Conservation (phyloP, 169 alveolate genomes). For the Eimeria tenella region DNA sequence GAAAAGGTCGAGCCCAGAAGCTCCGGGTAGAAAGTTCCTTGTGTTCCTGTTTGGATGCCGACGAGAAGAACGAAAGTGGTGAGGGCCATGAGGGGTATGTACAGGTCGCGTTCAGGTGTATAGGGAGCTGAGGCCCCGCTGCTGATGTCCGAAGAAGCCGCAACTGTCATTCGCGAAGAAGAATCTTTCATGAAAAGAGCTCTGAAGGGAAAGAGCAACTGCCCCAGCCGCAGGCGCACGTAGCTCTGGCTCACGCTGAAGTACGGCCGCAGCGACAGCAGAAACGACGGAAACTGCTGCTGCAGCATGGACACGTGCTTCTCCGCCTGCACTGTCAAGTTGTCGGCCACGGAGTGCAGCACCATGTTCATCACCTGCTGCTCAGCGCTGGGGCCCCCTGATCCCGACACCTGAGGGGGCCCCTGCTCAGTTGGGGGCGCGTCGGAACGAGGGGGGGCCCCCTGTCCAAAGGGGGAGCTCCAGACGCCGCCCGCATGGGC, state of each 20-base stretch:
- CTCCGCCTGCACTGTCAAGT: not conserved
- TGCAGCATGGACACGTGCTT: constrained; percentile 24
- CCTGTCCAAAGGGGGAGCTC: constrained; percentile 34
- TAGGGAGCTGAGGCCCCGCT: not conserved
- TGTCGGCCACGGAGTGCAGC: constrained; percentile 23
- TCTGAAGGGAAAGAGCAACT: constrained; percentile 47
- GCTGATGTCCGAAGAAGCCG: not conserved
- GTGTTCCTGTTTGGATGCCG: constrained; percentile 17
- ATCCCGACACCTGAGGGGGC: not conserved
- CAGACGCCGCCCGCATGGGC: constrained; percentile 7
- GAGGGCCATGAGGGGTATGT: constrained; percentile 68
- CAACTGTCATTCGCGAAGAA: not conserved
- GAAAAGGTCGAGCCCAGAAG: constrained; percentile 48
- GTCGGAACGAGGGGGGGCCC: not conserved
- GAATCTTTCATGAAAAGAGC: constrained; percentile 11
- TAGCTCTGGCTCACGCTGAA: constrained; percentile 57
- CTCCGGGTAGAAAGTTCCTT: constrained; percentile 54
- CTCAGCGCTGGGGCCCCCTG: constrained; percentile 10
- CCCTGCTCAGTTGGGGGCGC: not conserved
- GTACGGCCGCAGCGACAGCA: constrained; percentile 49
- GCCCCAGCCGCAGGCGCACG: constrained; percentile 53
- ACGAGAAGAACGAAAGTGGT: constrained; percentile 54
- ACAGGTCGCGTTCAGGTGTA: constrained; percentile 35
- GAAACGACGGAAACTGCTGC: constrained; percentile 7
- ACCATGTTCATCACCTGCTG: constrained; percentile 26